phyloP scores from a whole-genome alignment of 192 early-diverging fungal genomes.

The Mortierella hygrophila region DNA sequence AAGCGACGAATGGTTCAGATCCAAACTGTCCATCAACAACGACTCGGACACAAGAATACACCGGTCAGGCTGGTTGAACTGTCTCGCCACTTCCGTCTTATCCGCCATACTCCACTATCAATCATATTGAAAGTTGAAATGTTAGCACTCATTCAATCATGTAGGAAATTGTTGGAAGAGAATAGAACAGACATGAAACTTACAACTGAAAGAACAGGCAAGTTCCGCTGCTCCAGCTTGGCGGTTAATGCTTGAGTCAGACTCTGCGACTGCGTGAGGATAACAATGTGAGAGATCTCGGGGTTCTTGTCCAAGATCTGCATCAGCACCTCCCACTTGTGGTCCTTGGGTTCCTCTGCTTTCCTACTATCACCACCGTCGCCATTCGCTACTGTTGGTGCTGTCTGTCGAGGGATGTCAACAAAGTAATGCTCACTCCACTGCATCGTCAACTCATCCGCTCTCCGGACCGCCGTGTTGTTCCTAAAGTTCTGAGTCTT shows the following conservation, averaged over 20 bases:
- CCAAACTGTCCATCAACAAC: conserved; percentile 40
- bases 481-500: conserved; percentile 25
- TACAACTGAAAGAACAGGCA: conserved; percentile 43
- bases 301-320: conserved; percentile 39
- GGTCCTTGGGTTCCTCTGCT: conserved; percentile 3
- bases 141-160: not conserved
- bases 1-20: conserved; percentile 45
- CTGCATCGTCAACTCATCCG: conserved; percentile 50
- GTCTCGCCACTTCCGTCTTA: conserved; percentile 40
- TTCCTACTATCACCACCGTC: not conserved
- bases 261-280: conserved; percentile 54
- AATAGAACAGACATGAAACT: not conserved
- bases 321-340: conserved; percentile 36
- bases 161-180: conserved; percentile 3
- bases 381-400: not conserved
- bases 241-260: conserved; percentile 24
- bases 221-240: conserved; percentile 23
- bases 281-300: conserved; percentile 41
- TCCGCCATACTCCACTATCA: conserved; percentile 56
- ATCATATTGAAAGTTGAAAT: not conserved
- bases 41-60: conserved; percentile 46
- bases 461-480: conserved; percentile 31
- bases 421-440: conserved; percentile 55
- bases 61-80: conserved; percentile 36
- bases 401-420: not conserved